A percentile compares a stretch with the other conserved stretches of the same genome.
phyloP scores from a whole-genome alignment of 192 early-diverging fungal genomes.

The Spizellomyces punctatus region DNA sequence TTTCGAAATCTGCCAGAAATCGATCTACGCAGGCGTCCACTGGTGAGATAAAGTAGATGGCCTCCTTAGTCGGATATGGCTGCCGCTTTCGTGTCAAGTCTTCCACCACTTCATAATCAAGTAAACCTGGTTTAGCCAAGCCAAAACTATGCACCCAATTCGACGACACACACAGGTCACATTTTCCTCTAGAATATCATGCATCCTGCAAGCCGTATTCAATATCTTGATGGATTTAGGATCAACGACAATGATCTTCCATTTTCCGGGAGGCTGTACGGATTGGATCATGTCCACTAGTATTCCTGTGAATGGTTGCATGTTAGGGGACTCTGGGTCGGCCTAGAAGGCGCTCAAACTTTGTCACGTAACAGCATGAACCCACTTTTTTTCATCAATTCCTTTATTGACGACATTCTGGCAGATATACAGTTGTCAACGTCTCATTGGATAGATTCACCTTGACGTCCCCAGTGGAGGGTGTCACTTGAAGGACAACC shows the following conservation, averaged over 20 bases:
- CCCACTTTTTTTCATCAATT: slow-evolving; percentile 31
- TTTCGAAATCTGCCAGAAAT: slow-evolving; percentile 54
- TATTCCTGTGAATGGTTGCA: slow-evolving; percentile 29
- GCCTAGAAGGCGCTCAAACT: neutral
- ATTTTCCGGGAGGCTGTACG: slow-evolving; percentile 70
- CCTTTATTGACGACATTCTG: slow-evolving; percentile 31
- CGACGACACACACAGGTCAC: slow-evolving; percentile 60
- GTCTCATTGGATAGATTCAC: no score
- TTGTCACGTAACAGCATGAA: neutral
- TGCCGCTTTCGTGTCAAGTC: slow-evolving; percentile 55
- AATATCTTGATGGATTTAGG: slow-evolving; percentile 70
- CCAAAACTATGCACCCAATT: neutral
- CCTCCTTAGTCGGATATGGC: slow-evolving; percentile 59
- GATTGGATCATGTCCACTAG: slow-evolving; percentile 75
- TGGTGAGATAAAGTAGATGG: slow-evolving; percentile 64
- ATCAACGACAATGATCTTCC: slow-evolving; percentile 87
- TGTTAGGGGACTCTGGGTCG: neutral
- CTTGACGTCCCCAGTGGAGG: no score
- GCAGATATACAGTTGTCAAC: neutral
- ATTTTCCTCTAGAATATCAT: slow-evolving; percentile 75
- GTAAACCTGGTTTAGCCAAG: neutral
- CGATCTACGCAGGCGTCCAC: slow-evolving; percentile 40
- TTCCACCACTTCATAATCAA: slow-evolving; percentile 51
- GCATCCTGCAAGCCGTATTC: slow-evolving; percentile 75
- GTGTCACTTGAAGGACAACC: no score